Base-by-base conservation (phyloP, 768 basidiomycete genomes). In the Tubosaeta brunneosetosa region DNA sequence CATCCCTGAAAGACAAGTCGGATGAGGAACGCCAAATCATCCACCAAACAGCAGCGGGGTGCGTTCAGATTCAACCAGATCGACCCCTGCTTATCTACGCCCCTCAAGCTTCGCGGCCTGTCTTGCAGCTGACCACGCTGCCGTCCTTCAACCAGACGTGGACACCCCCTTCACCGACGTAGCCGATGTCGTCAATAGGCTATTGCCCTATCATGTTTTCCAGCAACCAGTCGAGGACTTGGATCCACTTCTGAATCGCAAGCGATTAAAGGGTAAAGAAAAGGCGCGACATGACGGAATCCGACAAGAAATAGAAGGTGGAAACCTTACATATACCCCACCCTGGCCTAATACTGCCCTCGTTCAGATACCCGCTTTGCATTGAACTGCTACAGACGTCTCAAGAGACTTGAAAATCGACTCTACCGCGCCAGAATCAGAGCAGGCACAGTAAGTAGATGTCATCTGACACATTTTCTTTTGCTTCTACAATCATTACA, bases 201-300 rank as follows among this genome's bases (percentile, higher is more conserved):
- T 92, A 19, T 72, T 91, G 19, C 88, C 90, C 0, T 91, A 88
- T 60, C 90, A 92, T 61, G 69, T 91, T 46, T 89, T 85, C 57
- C 86, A 86, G 56, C 85, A 88, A 53, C 88, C 88, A 0, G 70
- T 69, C 51, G 83, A 85, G 42, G 90, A 92, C 57, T 58, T 88
- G 57, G 66, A 71, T 32, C 31, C 60, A 27, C 63, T 74, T 31
- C 6, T 58, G 43, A 37, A 51, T 19, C 48, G 46, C 4, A 62
- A 27, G 25, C 55, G 49, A n/a, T 57, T 65, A 45, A 88, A 88
- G 65, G 83, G 84, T 12, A 89, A 89, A 63, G 76, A 74, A 52
- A 88, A 80, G 59, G 85, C 80, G 3, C 73, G 66, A 13, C 66
- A 72, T 29, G 57, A 69, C 26, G 77, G 79, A 46, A 62, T 77